Evolutionary conservation across 2,329 filamentous ascomycete species (phyloP).

Genomic region (Fusarium sp.): DNA sequence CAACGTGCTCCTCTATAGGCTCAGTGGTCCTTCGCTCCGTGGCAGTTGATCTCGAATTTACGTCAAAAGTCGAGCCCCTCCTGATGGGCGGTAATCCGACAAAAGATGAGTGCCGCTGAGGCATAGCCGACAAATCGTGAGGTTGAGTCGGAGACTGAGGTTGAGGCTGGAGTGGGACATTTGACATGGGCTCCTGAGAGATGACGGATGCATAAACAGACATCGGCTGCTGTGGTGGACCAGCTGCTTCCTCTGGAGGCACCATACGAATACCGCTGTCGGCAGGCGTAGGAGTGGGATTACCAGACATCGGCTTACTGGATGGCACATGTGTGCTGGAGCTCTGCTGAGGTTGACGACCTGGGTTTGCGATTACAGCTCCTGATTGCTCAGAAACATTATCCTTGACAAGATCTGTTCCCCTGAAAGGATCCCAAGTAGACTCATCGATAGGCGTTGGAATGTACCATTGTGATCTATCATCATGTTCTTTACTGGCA

Average conservation of each 20-base stretch:
- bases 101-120: slow-evolving; percentile 62
- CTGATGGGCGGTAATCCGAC: slow-evolving; percentile 68
- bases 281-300: slow-evolving; percentile 23
- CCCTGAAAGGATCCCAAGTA: slow-evolving; percentile 41
- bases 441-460: slow-evolving; percentile 34
- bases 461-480: slow-evolving; percentile 37
- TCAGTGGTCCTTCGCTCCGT: slow-evolving; percentile 48
- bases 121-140: slow-evolving; percentile 39
- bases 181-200: neutral
- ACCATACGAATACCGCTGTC: slow-evolving; percentile 39
- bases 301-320: slow-evolving; percentile 19
- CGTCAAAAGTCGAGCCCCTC: slow-evolving; percentile 66
- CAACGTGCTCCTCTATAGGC: slow-evolving; percentile 49
- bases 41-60: slow-evolving; percentile 49
- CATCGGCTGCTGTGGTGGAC: slow-evolving; percentile 12
- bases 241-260: slow-evolving; percentile 24
- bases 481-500: slow-evolving; percentile 31
- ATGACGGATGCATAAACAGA: slow-evolving; percentile 4
- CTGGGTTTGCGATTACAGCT: slow-evolving; percentile 6
- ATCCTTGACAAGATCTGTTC: slow-evolving; percentile 21
- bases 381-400: slow-evolving; percentile 22
- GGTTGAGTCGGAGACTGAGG: neutral
- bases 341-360: slow-evolving; percentile 4
- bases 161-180: slow-evolving; percentile 11
- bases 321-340: slow-evolving; percentile 4